These are phyloP conservation scores for Candida xyloterini DNA, from an alignment of 805 yeast genomes.

Conservation along the genomic window DNA sequence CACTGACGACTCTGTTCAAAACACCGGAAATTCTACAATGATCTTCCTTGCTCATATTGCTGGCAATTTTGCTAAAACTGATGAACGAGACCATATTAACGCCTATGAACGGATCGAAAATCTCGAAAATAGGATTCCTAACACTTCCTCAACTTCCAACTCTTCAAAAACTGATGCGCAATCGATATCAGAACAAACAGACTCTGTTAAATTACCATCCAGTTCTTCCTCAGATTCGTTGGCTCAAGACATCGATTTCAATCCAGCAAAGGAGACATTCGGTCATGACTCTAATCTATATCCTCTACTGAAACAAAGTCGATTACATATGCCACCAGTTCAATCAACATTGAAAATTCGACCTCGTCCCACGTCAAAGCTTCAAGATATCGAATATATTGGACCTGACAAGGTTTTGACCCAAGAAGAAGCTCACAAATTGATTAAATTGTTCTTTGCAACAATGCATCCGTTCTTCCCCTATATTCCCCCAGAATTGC, in stretches of 20 bases:
- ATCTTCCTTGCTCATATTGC: conserved; percentile 77
- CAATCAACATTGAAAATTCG: conserved; percentile 41
- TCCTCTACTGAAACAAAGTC: conserved; percentile 23
- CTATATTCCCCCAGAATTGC: conserved; percentile 72
- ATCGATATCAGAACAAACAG: background rate
- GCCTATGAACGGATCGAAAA: conserved; percentile 48
- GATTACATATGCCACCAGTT: conserved; percentile 43
- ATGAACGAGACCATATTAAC: conserved; percentile 58
- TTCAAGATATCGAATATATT: conserved; percentile 64
- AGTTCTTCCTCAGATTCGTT: conserved; percentile 5
- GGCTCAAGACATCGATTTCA: conserved; percentile 1
- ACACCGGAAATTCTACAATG: conserved; percentile 45
- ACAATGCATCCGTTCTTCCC: conserved; percentile 92
- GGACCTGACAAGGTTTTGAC: conserved; percentile 52
- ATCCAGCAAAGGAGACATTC: conserved; percentile 23
- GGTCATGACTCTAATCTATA: conserved; percentile 29
- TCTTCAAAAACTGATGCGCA: background rate
- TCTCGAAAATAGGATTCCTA: conserved; percentile 34
- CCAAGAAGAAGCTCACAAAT: conserved; percentile 55
- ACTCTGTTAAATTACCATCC: conserved; percentile 4
- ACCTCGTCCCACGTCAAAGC: conserved; percentile 44
- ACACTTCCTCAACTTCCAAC: conserved; percentile 1
- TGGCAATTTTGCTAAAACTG: conserved; percentile 69
- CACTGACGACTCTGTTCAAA: conserved; percentile 1
- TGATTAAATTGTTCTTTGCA: conserved; percentile 61